Evolutionary conservation across 768 basidiomycete species (phyloP), one percentile per base, ranked within the genome.

Genomic region (Suillus weaverae): DNA sequence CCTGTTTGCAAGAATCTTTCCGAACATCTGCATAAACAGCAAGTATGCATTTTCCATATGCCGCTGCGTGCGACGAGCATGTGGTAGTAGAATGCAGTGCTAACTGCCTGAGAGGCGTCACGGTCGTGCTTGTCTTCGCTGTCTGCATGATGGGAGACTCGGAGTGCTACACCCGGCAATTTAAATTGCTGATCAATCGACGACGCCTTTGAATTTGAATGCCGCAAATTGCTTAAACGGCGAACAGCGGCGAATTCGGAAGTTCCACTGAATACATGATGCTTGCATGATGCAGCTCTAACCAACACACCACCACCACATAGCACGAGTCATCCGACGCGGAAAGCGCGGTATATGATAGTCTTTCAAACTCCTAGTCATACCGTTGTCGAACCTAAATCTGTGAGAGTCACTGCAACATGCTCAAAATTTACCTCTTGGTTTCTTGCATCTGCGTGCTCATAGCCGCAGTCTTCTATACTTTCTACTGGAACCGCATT

Each of bases 401-500:
- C 56, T 41, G 57, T 13, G 38, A 59, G 39, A 20, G 26, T 20
- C 26, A 13, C 11, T 41, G 5, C 63, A 61, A 62, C 66, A 89
- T 91, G 86, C 78, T 92, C 60, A 81, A 83, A 77, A 74, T 74
- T 50, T 79, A 86, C 60, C 83, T 94, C 32, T 80, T 93, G 67
- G 80, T 89, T 65, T 81, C 86, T 60, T 90, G 87, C 74, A 75
- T 89, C 60, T 84, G 83, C 71, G 85, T 83, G 33, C 75, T 82
- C 67, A 57, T 85, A 41, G 83, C 82, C 18, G 78, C 89, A 8
- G 77, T 92, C 63, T 79, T 93, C 66, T 92, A 93, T 77, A 83
- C 93, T 67, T 96, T 97, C 84, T 97, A 91, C 79, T 94, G 91
- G 87, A 96, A 95, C 77, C 86, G 95, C 46, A 79, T 97, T 60